These are phyloP conservation scores for Astrocystis sublimbata DNA, from an alignment of 495 filamentous ascomycete genomes.

Conservation along the genomic window DNA sequence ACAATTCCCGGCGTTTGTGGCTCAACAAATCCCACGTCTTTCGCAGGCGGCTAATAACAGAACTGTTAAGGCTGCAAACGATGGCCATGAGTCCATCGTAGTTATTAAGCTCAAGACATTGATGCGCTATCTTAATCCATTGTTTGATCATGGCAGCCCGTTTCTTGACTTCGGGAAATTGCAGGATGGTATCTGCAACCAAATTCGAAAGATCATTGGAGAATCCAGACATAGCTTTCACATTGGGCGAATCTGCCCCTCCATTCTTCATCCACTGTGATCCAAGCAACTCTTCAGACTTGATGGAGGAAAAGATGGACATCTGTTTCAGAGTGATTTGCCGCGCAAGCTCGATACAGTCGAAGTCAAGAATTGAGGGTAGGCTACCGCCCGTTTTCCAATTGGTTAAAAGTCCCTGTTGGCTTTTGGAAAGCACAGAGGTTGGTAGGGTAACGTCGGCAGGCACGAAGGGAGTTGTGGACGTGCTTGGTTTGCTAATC, in stretches of 20 bases:
- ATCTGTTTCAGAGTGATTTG: conserved; percentile 95
- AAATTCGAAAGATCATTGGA: conserved; percentile 90
- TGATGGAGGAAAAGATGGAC: conserved; percentile 86
- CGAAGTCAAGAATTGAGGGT: conserved; percentile 87
- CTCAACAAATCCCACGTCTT: conserved; percentile 93
- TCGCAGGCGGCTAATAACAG: conserved; percentile 86
- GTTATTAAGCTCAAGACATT: conserved; percentile 87
- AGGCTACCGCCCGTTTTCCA: conserved; percentile 70
- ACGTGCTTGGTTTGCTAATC: conserved; percentile 82
- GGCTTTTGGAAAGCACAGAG: conserved; percentile 72
- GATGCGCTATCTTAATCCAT: conserved; percentile 94
- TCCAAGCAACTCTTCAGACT: conserved; percentile 90
- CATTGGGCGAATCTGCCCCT: conserved; percentile 80
- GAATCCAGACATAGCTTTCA: conserved; percentile 89
- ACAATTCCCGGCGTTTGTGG: conserved; percentile 74
- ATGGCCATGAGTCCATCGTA: conserved; percentile 98
- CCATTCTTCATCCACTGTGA: conserved; percentile 90
- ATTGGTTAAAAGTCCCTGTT: conserved; percentile 67
- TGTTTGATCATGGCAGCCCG: conserved; percentile 91
- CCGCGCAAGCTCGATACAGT: conserved; percentile 86
- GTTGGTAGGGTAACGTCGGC: conserved; percentile 70
- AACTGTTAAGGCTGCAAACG: conserved; percentile 88
- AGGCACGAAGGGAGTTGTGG: conserved; percentile 65
- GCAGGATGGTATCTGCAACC: conserved; percentile 93
- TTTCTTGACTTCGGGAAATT: conserved; percentile 84